phyloP scores from a whole-genome alignment of 1,284 basidiomycete genomes.

The Microbotryomycetes sp. region DNA sequence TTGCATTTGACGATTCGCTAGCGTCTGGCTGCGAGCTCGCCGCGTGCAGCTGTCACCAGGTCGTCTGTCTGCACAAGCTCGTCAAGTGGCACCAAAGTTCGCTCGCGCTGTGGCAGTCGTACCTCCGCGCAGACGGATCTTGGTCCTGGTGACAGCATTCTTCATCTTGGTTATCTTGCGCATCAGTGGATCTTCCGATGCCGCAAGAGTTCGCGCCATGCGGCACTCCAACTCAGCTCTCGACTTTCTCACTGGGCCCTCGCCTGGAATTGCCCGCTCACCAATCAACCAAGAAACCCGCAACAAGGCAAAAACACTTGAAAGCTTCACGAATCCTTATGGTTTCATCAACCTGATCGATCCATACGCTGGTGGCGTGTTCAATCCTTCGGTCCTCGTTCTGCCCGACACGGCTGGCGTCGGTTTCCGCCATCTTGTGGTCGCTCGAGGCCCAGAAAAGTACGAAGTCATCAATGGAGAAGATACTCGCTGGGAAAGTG shows the following conservation, averaged over 20 bases:
- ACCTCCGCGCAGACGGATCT: constrained; percentile 12
- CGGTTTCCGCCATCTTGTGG: constrained; percentile 14
- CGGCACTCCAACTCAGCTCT: background rate
- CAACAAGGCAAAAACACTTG: constrained; percentile 25
- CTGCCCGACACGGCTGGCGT: constrained; percentile 15
- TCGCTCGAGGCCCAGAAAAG: constrained; percentile 21
- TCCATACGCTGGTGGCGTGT: constrained; percentile 21
- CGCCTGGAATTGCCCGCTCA: background rate
- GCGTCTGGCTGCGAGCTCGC: background rate
- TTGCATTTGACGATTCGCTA: no score
- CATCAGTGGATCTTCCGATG: background rate
- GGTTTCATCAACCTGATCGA: constrained; percentile 26
- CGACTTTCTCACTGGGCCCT: background rate
- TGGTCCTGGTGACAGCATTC: constrained; percentile 1
- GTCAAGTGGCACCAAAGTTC: background rate
- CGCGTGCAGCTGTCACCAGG: background rate
- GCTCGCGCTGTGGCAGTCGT: background rate
- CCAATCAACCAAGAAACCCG: background rate
- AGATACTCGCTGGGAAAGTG: constrained; percentile 20
- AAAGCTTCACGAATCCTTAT: constrained; percentile 22
- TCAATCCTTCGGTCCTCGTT: constrained; percentile 19
- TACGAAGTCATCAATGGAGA: constrained; percentile 25
- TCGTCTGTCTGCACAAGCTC: background rate
- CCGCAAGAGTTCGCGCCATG: background rate
- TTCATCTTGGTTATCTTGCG: constrained; percentile 15